Conservation (phyloP, 2,329 filamentous ascomycete species). For the Incumbomyces lentus region DNA sequence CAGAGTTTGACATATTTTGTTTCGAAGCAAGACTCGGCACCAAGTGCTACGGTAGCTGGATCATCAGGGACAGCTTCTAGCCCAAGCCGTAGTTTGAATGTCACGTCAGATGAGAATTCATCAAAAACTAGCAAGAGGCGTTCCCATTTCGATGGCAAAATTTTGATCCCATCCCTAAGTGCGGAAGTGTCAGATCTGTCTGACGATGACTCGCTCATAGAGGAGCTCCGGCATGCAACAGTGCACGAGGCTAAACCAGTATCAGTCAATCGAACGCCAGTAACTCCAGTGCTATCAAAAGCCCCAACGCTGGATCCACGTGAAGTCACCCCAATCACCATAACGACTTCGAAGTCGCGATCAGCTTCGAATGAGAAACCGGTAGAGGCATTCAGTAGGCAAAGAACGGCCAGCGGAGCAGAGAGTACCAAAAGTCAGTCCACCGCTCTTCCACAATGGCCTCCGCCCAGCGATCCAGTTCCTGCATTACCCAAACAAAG, state of each 20-base stretch:
- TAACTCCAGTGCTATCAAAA: conserved; percentile 50
- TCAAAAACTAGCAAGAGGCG: conserved; percentile 4
- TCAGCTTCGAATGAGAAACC: conserved; percentile 11
- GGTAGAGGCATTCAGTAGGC: conserved; percentile 11
- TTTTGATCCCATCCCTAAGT: conserved; percentile 5
- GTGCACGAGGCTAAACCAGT: conserved; percentile 75
- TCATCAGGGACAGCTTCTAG: too few relatives aligned
- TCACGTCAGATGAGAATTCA: conserved; percentile 17
- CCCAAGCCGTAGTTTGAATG: background rate
- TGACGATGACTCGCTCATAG: conserved; percentile 74
- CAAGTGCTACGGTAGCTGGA: too few relatives aligned
- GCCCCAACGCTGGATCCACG: conserved; percentile 1
- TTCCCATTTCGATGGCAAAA: background rate
- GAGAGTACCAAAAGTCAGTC: conserved; percentile 14
- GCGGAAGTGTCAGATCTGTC: conserved; percentile 41
- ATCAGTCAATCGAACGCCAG: conserved; percentile 71
- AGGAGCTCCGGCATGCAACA: conserved; percentile 72
- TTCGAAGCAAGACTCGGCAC: too few relatives aligned
- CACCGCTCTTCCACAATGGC: conserved; percentile 19
- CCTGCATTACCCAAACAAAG: conserved; percentile 56
- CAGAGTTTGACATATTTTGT: too few relatives aligned
- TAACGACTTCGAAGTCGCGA: conserved; percentile 9
- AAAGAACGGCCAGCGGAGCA: background rate
- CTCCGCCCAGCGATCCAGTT: conserved; percentile 22
- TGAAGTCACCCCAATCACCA: background rate